Percentiles rank a stretch among this genome's conserved stretches.
Conservation (phyloP, 164 flowering plant species). For the Berberis thunbergii region DNA sequence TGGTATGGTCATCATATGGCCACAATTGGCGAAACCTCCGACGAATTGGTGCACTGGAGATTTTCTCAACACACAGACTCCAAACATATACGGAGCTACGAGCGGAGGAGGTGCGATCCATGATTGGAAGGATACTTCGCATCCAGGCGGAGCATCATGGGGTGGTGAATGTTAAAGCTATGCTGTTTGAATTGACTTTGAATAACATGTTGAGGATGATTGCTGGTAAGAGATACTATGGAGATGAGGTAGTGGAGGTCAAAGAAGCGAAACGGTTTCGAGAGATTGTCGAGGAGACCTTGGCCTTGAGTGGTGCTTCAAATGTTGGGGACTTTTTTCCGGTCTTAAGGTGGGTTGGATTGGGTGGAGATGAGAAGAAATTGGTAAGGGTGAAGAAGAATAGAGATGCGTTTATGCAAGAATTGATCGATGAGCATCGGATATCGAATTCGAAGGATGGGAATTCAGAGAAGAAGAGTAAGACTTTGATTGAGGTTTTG, state of each 20-base stretch:
- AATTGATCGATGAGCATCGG: background rate
- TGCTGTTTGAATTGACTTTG: no score
- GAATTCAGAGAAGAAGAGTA: background rate
- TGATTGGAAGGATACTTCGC: background rate
- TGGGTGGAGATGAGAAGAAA: background rate
- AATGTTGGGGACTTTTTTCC: background rate
- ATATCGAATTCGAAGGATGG: background rate
- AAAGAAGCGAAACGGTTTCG: background rate
- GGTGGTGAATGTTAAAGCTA: background rate
- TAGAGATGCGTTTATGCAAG: background rate
- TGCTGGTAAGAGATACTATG: background rate
- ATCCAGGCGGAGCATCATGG: no score
- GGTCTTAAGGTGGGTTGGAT: background rate
- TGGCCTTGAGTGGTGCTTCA: background rate
- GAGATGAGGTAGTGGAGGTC: background rate
- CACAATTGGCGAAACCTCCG: constrained; percentile 1
- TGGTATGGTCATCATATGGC: background rate
- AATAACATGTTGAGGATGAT: no score
- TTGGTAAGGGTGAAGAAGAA: background rate
- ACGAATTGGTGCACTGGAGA: background rate
- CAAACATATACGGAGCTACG: background rate
- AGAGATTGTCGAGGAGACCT: background rate
- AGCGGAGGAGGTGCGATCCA: background rate
- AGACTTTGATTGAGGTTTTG: background rate
- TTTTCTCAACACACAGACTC: background rate